Conservation (phyloP, 257 asterid species). For the Primulina eburnea region DNA sequence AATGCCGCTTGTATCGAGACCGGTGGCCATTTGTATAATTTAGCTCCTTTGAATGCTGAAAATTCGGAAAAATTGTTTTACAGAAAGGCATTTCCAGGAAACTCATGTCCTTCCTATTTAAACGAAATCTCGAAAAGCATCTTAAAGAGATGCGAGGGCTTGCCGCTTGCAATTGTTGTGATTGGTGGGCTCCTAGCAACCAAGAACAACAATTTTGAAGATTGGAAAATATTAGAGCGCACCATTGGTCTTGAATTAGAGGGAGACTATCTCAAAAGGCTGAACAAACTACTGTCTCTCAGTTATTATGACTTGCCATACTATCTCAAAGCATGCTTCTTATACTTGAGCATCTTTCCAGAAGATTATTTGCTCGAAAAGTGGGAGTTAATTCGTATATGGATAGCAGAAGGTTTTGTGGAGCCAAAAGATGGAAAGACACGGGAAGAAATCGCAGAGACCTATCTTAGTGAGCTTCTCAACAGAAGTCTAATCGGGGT, state of each 20-base stretch:
- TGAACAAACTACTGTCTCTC: constrained; percentile 15
- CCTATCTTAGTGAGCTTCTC: constrained; percentile 17
- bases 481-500: constrained; percentile 22
- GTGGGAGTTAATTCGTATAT: neutral
- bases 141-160: constrained; percentile 21
- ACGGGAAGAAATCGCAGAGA: constrained; percentile 20
- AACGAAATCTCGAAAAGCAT: constrained; percentile 8
- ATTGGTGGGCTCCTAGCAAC: constrained; percentile 27
- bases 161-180: constrained; percentile 29
- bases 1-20: neutral
- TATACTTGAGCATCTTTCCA: constrained; percentile 23
- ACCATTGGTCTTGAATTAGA: constrained; percentile 25
- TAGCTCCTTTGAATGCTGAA: constrained; percentile 18
- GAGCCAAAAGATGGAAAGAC: neutral
- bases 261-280: neutral
- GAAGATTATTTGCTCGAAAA: neutral
- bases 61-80: constrained; percentile 8
- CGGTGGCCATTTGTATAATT: constrained; percentile 5
- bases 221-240: constrained; percentile 27
- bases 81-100: constrained; percentile 20
- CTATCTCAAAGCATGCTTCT: constrained; percentile 18
- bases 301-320: constrained; percentile 25
- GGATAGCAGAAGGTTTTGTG: constrained; percentile 27
- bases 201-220: constrained; percentile 10
- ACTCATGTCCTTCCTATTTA: constrained; percentile 23